Evolutionary conservation across 2,329 filamentous ascomycete species (phyloP).

Genomic region (Epichloe uncinata): DNA sequence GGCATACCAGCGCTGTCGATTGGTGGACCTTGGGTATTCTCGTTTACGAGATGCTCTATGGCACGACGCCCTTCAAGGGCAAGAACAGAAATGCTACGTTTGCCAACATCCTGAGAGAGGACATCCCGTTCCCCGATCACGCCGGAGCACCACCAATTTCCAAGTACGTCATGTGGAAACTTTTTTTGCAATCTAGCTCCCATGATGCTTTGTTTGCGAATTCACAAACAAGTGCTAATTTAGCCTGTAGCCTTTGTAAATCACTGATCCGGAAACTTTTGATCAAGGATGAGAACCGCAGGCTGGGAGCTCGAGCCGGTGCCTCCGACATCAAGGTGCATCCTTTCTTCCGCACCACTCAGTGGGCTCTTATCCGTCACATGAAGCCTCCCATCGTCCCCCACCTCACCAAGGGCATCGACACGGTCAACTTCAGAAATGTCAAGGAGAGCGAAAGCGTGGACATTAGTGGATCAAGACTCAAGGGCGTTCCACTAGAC

Average conservation of each 20-base stretch:
- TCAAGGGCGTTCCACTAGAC: slow-evolving; percentile 75
- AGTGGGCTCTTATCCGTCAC: slow-evolving; percentile 93
- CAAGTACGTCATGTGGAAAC: slow-evolving; percentile 50
- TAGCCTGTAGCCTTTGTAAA: slow-evolving; percentile 68
- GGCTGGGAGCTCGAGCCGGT: slow-evolving; percentile 83
- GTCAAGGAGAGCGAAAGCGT: slow-evolving; percentile 96
- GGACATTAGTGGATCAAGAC: slow-evolving; percentile 55
- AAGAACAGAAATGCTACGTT: slow-evolving; percentile 98
- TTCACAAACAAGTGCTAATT: background rate
- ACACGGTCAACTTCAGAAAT: slow-evolving; percentile 94
- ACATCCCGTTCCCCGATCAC: slow-evolving; percentile 91
- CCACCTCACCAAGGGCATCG: slow-evolving; percentile 81
- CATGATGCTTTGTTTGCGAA: background rate
- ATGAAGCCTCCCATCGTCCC: slow-evolving; percentile 97
- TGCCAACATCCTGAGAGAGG: slow-evolving; percentile 89
- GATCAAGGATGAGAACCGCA: slow-evolving; percentile 93
- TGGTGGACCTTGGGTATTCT: slow-evolving; percentile 98
- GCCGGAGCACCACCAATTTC: slow-evolving; percentile 73
- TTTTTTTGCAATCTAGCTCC: too few species aligned
- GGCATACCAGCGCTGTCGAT: slow-evolving; percentile 94
- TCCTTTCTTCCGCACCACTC: slow-evolving; percentile 89
- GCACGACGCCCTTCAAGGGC: slow-evolving; percentile 96
- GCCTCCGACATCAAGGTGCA: slow-evolving; percentile 95
- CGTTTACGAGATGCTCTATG: slow-evolving; percentile 98
- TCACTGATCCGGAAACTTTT: slow-evolving; percentile 89